Base-by-base conservation (phyloP, 164 flowering plant species). In the Nelumbo lutea region DNA sequence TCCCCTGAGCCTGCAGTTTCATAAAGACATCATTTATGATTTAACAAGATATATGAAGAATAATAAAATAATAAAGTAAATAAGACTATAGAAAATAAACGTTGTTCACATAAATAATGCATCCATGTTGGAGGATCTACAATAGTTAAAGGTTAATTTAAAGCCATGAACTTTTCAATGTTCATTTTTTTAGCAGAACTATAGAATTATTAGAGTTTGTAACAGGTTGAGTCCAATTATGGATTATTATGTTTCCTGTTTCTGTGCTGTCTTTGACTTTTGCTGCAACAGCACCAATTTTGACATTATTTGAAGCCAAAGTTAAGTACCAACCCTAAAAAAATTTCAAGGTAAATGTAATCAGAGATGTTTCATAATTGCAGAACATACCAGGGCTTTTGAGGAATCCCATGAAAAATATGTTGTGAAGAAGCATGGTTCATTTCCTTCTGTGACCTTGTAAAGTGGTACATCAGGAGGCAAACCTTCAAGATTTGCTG, bases 401-500 rank as follows among this genome's bases (percentile, higher is more conserved):
- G 89, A 65, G 14, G 85, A 76, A 59, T 96, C 99, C 99, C 99
- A 96, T 58, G 90, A 84, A 71, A 96, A 96, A 81, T 82, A 93
- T 64, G 88, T 82, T 3, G 99, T 93, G 86, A 93, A 96, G 83
- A 96, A 96, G 79, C 88, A 81, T 6, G 99, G 98, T 76, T 96
- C 99, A 69, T 91, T 91, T 80, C 98, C 99, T 90, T 96, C 99
- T 46, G 93, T 91, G 62, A 89, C 84, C 81, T 86, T 96, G 86
- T 90, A 96, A 50, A 96, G 65, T 43, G 99, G 96, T 40, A 96
- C 95, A 61, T 81, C 75, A 41, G 85, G 85, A 64, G 91, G 76
- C 74, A 96, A 73, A 5, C 98, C 96, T 63, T 96, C 99, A 59
- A 87, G 72, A 57, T 90, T 79, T 45, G 79, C 83, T 46, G 98